Conservation (phyloP, 805 yeast genomes). For the Cyberlindnera petersonii region DNA sequence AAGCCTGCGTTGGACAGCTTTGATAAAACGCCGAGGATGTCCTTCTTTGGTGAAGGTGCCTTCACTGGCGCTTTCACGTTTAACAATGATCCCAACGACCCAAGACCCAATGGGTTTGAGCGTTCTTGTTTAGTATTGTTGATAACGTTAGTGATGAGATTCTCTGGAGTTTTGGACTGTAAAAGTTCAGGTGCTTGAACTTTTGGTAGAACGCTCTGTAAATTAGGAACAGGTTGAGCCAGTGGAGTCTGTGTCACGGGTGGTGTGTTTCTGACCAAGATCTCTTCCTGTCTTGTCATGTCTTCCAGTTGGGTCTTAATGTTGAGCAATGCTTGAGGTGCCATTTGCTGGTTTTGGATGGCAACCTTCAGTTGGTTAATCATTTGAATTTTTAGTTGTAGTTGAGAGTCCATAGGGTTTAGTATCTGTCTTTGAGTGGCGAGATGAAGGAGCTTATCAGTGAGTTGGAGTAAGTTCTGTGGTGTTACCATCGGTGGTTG, state of each 20-base stretch:
- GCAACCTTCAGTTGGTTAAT: conserved; percentile 34
- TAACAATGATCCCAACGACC: conserved; percentile 18
- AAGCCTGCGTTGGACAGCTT: conserved; percentile 22
- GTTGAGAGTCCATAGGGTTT: conserved; percentile 30
- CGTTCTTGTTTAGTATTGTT: conserved; percentile 14
- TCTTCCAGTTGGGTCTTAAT: conserved; percentile 37
- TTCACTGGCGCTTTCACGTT: conserved; percentile 16
- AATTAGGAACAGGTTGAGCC: conserved; percentile 16
- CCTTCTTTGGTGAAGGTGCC: conserved; percentile 13
- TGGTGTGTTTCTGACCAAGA: conserved; percentile 29
- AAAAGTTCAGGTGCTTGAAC: conserved; percentile 7
- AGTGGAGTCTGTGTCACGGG: conserved; percentile 17
- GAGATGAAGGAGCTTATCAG: conserved; percentile 33
- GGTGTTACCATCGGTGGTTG: conserved; percentile 24
- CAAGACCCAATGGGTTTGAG: conserved; percentile 15
- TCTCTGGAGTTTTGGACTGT: neutral
- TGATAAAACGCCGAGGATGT: conserved; percentile 19
- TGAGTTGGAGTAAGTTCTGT: conserved; percentile 29
- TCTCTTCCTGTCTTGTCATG: conserved; percentile 36
- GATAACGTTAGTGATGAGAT: too few relatives aligned
- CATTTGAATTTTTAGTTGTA: conserved; percentile 30
- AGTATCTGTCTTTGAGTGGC: conserved; percentile 31
- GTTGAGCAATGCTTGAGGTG: conserved; percentile 29
- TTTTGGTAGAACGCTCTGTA: conserved; percentile 5
- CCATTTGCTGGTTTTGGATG: conserved; percentile 31